Conservation (phyloP, 371 early-diverging fungal species). For the Mucor sp. region DNA sequence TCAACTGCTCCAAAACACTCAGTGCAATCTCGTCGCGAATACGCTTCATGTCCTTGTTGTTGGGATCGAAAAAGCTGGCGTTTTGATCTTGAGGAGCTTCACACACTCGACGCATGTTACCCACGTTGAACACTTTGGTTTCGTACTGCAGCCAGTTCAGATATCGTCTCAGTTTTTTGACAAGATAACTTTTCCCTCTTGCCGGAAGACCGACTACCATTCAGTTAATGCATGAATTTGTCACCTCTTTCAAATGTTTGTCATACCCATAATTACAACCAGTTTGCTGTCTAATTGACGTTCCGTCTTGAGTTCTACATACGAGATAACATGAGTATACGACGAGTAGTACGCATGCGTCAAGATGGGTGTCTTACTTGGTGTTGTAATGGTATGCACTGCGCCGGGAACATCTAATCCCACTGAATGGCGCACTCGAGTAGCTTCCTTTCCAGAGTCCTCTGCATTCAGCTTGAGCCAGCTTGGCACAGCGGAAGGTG, state of each 20-base stretch:
- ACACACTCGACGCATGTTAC: constrained; percentile 74
- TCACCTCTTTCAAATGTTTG: neutral
- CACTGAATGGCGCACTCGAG: constrained; percentile 21
- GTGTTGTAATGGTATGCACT: constrained; percentile 33
- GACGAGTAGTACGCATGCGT: neutral
- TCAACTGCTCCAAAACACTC: constrained; percentile 78
- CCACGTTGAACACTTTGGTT: constrained; percentile 84
- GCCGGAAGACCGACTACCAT: constrained; percentile 83
- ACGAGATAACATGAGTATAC: neutral
- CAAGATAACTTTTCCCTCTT: constrained; percentile 87
- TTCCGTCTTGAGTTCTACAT: constrained; percentile 33
- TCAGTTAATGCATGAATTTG: neutral
- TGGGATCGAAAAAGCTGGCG: constrained; percentile 78
- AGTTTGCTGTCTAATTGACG: constrained; percentile 52
- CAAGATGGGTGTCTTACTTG: constrained; percentile 9
- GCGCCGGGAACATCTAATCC: constrained; percentile 41
- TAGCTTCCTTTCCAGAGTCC: neutral
- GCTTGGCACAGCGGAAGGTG: constrained; percentile 8
- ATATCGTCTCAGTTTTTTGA: constrained; percentile 83
- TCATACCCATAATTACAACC: constrained; percentile 68
- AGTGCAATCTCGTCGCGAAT: constrained; percentile 77
- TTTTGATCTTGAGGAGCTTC: constrained; percentile 50
- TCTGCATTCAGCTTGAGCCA: constrained; percentile 17
- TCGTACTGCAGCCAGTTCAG: constrained; percentile 70
- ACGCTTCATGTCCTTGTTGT: constrained; percentile 65